These are phyloP conservation scores for Podospora pseudopauciseta DNA, from an alignment of 495 filamentous ascomycete genomes.

Conservation along the genomic window DNA sequence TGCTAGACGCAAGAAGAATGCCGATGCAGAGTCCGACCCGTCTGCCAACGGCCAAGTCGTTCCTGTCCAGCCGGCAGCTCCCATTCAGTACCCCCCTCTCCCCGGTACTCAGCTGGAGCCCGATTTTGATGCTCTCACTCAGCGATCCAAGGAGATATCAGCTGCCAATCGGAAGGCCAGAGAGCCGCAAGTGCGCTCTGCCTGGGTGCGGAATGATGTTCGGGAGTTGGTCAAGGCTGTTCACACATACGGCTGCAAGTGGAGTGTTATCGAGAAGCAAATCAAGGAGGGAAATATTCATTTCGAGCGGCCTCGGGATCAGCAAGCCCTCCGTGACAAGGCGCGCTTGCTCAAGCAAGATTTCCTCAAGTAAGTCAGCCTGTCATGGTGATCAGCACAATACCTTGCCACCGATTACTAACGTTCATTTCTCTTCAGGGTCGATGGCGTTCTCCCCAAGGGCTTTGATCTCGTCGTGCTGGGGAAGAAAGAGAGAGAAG, in stretches of 20 bases:
- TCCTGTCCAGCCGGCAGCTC: background rate
- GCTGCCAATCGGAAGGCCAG: constrained; percentile 25
- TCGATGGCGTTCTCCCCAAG: constrained; percentile 36
- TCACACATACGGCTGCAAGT: constrained; percentile 47
- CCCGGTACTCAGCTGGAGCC: constrained; percentile 24
- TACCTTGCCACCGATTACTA: background rate
- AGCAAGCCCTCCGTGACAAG: constrained; percentile 65
- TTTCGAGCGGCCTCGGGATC: constrained; percentile 47
- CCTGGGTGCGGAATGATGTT: constrained; percentile 46
- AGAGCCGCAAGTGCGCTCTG: constrained; percentile 44
- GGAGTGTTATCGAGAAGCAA: constrained; percentile 47
- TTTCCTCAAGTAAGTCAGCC: constrained; percentile 51
- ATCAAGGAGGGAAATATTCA: constrained; percentile 29
- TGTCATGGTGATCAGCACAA: background rate
- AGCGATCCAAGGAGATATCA: constrained; percentile 25
- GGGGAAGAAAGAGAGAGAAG: constrained; percentile 46
- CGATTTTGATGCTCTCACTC: constrained; percentile 28
- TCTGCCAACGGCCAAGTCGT: constrained; percentile 4
- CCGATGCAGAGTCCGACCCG: constrained; percentile 1
- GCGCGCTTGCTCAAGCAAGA: constrained; percentile 60
- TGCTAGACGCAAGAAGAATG: constrained; percentile 24
- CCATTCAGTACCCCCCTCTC: constrained; percentile 25
- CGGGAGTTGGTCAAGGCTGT: constrained; percentile 49
- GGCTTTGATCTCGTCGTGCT: constrained; percentile 50
- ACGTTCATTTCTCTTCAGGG: constrained; percentile 18